These are phyloP conservation scores for Mikania micrantha DNA, from an alignment of 129 eudicot genomes.

Conservation along the genomic window DNA sequence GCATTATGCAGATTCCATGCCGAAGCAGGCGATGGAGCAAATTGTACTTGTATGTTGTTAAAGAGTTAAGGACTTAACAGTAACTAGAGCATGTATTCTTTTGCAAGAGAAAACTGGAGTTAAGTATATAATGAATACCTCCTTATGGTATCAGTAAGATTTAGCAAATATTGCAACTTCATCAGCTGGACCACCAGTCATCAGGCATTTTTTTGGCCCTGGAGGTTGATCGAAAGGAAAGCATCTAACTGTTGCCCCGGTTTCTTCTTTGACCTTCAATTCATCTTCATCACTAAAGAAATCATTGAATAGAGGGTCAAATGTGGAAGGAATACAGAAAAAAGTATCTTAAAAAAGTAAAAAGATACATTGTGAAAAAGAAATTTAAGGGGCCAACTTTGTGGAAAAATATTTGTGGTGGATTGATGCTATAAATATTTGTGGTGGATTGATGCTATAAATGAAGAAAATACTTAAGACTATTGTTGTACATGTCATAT, in stretches of 20 bases:
- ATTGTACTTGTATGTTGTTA: neutral
- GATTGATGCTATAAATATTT: too few species aligned
- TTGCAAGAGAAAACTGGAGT: neutral
- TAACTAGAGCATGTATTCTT: neutral
- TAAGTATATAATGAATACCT: conserved; percentile 12
- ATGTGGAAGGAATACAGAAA: neutral
- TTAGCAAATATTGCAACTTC: conserved; percentile 96
- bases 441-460: neutral
- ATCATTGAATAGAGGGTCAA: neutral
- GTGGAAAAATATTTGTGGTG: neutral
- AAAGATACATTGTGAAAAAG: neutral
- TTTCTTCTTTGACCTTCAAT: conserved; percentile 79
- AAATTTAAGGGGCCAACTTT: neutral
- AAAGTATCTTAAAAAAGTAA: neutral
- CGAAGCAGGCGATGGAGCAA: neutral
- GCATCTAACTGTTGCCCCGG: conserved; percentile 84
- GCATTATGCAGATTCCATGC: neutral
- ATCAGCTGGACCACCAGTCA: conserved; percentile 72
- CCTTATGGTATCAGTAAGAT: conserved; percentile 46
- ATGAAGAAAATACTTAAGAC: neutral
- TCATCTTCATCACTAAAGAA: conserved; percentile 64
- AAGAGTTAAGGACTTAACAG: neutral
- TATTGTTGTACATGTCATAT: neutral
- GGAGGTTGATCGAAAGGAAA: conserved; percentile 87
- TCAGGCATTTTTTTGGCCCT: conserved; percentile 58